phyloP scores from a whole-genome alignment of 106 monocot genomes.

The Allium fistulosum region DNA sequence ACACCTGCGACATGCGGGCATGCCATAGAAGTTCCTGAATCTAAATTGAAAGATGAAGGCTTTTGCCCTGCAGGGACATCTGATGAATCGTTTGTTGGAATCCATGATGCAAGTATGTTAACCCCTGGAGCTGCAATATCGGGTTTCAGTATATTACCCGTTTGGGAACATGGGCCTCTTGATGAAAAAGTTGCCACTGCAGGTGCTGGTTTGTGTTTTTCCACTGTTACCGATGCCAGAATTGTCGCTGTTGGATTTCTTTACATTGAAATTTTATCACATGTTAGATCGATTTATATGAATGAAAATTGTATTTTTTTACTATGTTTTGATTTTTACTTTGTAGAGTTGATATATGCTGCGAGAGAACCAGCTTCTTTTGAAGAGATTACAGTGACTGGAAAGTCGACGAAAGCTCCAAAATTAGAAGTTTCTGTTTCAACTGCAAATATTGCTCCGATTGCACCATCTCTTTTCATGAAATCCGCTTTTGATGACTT shows the following conservation, averaged over 20 bases:
- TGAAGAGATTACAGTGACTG: constrained; percentile 34
- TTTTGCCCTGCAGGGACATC: constrained; percentile 34
- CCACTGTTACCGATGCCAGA: constrained; percentile 39
- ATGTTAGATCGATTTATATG: background rate
- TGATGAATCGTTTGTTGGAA: constrained; percentile 14
- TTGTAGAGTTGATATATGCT: constrained; percentile 66
- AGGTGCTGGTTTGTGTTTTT: constrained; percentile 68
- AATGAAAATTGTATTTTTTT: background rate
- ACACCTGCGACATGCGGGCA: constrained; percentile 72
- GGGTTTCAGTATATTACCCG: constrained; percentile 59
- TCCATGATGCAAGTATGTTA: constrained; percentile 82
- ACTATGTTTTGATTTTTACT: constrained; percentile 19
- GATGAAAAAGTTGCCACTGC: constrained; percentile 76
- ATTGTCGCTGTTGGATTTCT: constrained; percentile 74
- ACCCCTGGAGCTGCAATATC: constrained; percentile 80
- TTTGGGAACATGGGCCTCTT: constrained; percentile 48
- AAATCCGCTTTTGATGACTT: constrained; percentile 11
- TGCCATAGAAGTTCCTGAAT: constrained; percentile 82
- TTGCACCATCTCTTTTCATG: constrained; percentile 37
- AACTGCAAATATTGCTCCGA: constrained; percentile 39
- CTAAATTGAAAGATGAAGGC: constrained; percentile 49
- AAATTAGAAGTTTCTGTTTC: constrained; percentile 28
- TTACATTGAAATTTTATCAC: background rate
- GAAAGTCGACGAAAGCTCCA: constrained; percentile 22
- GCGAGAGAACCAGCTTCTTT: constrained; percentile 30